Percentiles rank a stretch among this genome's conserved stretches.
phyloP scores from a whole-genome alignment of 2,329 filamentous ascomycete genomes.

The Calycina marina region DNA sequence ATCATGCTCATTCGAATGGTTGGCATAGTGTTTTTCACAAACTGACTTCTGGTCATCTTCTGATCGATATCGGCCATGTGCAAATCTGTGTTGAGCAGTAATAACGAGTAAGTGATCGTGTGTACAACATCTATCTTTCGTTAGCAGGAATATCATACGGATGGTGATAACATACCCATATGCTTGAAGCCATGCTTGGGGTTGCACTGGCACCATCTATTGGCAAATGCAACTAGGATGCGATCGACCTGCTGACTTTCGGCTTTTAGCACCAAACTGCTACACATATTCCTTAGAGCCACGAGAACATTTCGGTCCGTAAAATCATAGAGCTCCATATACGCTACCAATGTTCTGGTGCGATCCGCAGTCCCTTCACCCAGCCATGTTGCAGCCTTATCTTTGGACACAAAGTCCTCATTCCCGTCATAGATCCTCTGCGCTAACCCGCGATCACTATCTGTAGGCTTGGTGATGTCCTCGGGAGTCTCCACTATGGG shows the following conservation, averaged over 20 bases:
- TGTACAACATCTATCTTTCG: slow-evolving; percentile 66
- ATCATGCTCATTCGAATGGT: slow-evolving; percentile 66
- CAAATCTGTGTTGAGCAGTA: slow-evolving; percentile 89
- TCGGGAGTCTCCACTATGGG: slow-evolving; percentile 6
- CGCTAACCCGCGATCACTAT: slow-evolving; percentile 62
- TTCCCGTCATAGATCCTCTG: slow-evolving; percentile 72
- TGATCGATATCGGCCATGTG: slow-evolving; percentile 89
- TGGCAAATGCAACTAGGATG: slow-evolving; percentile 78
- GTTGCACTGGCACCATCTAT: slow-evolving; percentile 88
- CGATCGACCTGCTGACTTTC: slow-evolving; percentile 96
- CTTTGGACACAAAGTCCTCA: slow-evolving; percentile 66
- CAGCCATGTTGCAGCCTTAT: slow-evolving; percentile 65
- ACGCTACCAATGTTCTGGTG: slow-evolving; percentile 51
- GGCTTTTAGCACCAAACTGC: slow-evolving; percentile 66
- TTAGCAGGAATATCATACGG: slow-evolving; percentile 1
- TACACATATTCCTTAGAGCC: slow-evolving; percentile 68
- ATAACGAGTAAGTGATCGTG: slow-evolving; percentile 90
- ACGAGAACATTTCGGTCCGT: slow-evolving; percentile 63
- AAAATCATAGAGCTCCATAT: slow-evolving; percentile 90
- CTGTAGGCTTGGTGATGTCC: slow-evolving; percentile 9
- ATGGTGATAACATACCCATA: slow-evolving; percentile 42
- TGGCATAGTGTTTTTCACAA: slow-evolving; percentile 90
- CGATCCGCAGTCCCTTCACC: slow-evolving; percentile 55
- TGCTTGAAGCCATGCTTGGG: slow-evolving; percentile 85
- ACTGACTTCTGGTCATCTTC: slow-evolving; percentile 91